A percentile compares a stretch with the other conserved stretches of the same genome.
Conservation (phyloP, 2,329 filamentous ascomycete species). For the Hymenoscyphus fructigenus region DNA sequence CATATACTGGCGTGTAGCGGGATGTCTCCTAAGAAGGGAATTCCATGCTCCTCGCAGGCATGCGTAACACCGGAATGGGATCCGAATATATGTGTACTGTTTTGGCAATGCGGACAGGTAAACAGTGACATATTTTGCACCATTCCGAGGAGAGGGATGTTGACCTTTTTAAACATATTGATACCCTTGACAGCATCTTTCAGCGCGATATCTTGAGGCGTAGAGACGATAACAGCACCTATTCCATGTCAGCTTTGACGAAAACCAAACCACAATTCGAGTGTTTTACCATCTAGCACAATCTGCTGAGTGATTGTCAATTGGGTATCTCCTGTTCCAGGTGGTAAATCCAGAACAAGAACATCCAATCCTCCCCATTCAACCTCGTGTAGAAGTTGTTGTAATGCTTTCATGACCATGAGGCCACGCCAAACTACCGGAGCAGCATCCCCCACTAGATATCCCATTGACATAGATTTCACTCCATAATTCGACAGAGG, state of each 20-base stretch:
- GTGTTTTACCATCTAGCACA: slow-evolving; percentile 68
- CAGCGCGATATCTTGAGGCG: slow-evolving; percentile 88
- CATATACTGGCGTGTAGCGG: slow-evolving; percentile 85
- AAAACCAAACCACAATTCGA: slow-evolving; percentile 7
- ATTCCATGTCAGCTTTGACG: slow-evolving; percentile 11
- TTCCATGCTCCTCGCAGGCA: slow-evolving; percentile 69
- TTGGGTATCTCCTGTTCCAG: slow-evolving; percentile 93
- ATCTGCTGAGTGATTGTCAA: slow-evolving; percentile 96
- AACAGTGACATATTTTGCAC: slow-evolving; percentile 92
- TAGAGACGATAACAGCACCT: slow-evolving; percentile 85
- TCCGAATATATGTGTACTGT: slow-evolving; percentile 75
- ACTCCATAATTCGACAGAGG: slow-evolving; percentile 93
- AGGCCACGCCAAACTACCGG: slow-evolving; percentile 93
- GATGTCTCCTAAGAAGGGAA: slow-evolving; percentile 85
- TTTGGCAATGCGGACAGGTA: slow-evolving; percentile 72
- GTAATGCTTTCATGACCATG: slow-evolving; percentile 97
- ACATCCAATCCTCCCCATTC: slow-evolving; percentile 90
- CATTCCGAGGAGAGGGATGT: slow-evolving; percentile 73
- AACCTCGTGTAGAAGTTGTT: slow-evolving; percentile 92
- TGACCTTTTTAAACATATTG: slow-evolving; percentile 86
- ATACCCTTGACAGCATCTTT: slow-evolving; percentile 91
- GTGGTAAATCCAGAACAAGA: slow-evolving; percentile 85
- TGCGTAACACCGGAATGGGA: slow-evolving; percentile 61
- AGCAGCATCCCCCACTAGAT: slow-evolving; percentile 74
- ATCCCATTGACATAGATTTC: slow-evolving; percentile 99